Evolutionary conservation across 805 yeast genomes (phyloP), one percentile per base, ranked within the genome.

Genomic region (Lachancea nothofagi): DNA sequence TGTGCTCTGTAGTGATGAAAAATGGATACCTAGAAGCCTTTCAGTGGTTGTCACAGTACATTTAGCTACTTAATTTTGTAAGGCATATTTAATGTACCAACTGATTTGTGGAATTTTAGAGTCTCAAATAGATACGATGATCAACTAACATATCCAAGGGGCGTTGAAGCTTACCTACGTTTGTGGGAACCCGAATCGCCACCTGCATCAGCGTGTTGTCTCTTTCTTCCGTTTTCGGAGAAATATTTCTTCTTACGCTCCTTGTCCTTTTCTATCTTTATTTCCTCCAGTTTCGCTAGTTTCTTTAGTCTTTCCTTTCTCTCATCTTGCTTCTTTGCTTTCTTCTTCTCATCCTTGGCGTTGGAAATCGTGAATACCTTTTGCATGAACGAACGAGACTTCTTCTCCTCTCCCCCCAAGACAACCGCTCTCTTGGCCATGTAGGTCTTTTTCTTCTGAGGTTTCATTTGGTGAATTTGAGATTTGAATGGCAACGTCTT

Each of bases 1-100:
- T 93, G 97, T 90, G 96, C 67, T 87, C 96, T 20, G 95, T 93
- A 50, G 96, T 89, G 41, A 84, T 89, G 96, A 86, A 97, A 76
- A 89, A 86, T 66, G 99, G 98, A 56, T 93, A 93, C 66, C 95
- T 95, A 45, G 97, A 93, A 56, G 98, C 95, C 48, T 88, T 93
- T 77, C 84, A 87, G 75, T 93, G 97, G 97, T 78, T 93, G 60
- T 87, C 96, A 46, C 95, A 93, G 70, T 90, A 84, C 68, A 90
- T 90, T 55, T 90, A 75, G 13, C 12, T 12, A 15, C 13, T 26
- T 12, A 7, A 7, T 6, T 18, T 21, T 17, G 22, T 29, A 5
- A 10, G 29, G 14, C 13, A 12, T 7, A 8, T 26, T 26, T 10
- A 26, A 7, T 12, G 29, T 26, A 26, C 13, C 29, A 26, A 12